phyloP scores from a whole-genome alignment of 805 yeast species.

The Blastobotrys chiropterorum region DNA sequence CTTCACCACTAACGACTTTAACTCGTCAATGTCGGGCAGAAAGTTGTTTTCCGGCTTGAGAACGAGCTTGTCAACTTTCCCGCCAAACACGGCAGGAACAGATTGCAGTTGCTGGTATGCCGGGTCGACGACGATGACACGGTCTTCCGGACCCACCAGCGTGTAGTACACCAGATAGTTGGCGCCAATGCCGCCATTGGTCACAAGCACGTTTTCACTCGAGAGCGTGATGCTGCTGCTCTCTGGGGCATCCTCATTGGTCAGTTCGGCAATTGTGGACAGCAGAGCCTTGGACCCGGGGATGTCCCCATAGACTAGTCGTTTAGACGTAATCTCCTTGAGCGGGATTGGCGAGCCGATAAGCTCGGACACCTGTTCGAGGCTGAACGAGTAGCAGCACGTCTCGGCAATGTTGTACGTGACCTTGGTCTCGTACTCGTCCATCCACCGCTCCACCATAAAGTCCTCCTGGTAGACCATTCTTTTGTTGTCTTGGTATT shows the following conservation, averaged over 20 bases:
- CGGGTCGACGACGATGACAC: conserved; percentile 44
- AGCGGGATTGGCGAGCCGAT: conserved; percentile 26
- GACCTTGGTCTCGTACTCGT: conserved; percentile 38
- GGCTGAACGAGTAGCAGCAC: conserved; percentile 41
- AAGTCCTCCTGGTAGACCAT: conserved; percentile 32
- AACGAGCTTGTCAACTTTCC: conserved; percentile 34
- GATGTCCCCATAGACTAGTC: conserved; percentile 43
- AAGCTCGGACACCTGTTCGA: conserved; percentile 35
- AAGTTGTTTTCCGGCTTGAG: conserved; percentile 33
- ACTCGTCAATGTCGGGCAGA: conserved; percentile 33
- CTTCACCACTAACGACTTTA: conserved; percentile 29
- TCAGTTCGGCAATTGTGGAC: conserved; percentile 33
- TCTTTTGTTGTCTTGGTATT: conserved; percentile 1
- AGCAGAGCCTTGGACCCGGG: conserved; percentile 40
- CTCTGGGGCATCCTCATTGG: conserved; percentile 24
- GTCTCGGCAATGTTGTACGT: conserved; percentile 46
- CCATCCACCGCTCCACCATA: conserved; percentile 52
- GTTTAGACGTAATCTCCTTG: conserved; percentile 22
- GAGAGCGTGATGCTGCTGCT: conserved; percentile 15
- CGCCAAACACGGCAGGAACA: conserved; percentile 43
- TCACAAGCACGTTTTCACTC: conserved; percentile 38
- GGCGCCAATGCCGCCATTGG: conserved; percentile 54
- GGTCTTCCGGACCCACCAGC: conserved; percentile 40
- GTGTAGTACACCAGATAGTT: conserved; percentile 43
- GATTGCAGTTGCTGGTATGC: conserved; percentile 45